Percentiles rank a stretch among this genome's conserved stretches.
Conservation (phyloP, 2,329 filamentous ascomycete species). For the Aplosporella prunicola region DNA sequence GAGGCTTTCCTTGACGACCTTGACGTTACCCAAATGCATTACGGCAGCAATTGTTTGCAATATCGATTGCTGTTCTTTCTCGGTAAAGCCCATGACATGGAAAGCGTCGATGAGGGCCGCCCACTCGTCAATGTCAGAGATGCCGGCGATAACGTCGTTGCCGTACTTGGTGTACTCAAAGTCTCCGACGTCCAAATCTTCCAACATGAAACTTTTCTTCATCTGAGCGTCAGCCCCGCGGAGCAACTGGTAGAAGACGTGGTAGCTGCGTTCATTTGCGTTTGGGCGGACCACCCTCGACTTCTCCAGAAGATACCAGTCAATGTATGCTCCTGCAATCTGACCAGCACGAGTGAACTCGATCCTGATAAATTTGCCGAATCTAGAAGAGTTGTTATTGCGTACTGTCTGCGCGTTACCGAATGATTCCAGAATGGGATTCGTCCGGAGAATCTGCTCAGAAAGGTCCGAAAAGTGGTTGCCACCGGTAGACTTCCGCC, state of each 20-base stretch:
- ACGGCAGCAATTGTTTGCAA: slow-evolving; percentile 83
- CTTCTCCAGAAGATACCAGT: slow-evolving; percentile 97
- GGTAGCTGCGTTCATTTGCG: slow-evolving; percentile 83
- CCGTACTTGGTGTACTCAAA: slow-evolving; percentile 89
- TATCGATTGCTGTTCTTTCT: slow-evolving; percentile 73
- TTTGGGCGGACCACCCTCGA: slow-evolving; percentile 92
- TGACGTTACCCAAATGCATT: slow-evolving; percentile 85
- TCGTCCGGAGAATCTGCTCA: slow-evolving; percentile 90
- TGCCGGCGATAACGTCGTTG: slow-evolving; percentile 81
- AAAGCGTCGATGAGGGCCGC: slow-evolving; percentile 84
- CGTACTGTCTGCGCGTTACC: slow-evolving; percentile 96
- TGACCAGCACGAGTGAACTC: slow-evolving; percentile 82
- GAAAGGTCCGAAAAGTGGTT: slow-evolving; percentile 76
- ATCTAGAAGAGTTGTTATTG: slow-evolving; percentile 97
- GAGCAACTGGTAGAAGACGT: slow-evolving; percentile 92
- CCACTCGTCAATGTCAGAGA: slow-evolving; percentile 90
- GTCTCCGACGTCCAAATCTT: slow-evolving; percentile 66
- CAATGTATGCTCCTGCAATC: slow-evolving; percentile 91
- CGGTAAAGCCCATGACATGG: slow-evolving; percentile 82
- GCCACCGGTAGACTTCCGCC: slow-evolving; percentile 45
- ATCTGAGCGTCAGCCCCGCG: slow-evolving; percentile 67
- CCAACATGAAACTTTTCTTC: slow-evolving; percentile 68
- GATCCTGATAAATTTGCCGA: slow-evolving; percentile 97
- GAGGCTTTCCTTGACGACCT: slow-evolving; percentile 80
- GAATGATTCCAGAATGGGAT: slow-evolving; percentile 95